Base-by-base conservation (phyloP, 2,329 filamentous ascomycete species). In the Penicillium sp. region DNA sequence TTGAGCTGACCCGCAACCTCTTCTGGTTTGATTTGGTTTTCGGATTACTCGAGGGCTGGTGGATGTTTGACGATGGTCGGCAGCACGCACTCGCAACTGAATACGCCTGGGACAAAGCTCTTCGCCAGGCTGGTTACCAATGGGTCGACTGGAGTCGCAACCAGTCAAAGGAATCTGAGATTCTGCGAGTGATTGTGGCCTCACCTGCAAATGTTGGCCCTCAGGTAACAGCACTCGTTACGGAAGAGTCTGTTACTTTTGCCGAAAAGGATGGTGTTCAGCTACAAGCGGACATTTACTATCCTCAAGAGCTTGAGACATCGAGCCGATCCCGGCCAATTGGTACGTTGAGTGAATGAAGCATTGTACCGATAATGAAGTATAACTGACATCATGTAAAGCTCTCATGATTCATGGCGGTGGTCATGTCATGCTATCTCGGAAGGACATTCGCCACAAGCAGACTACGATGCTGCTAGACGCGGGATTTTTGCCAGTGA, bases 401-500 rank as follows among this genome's bases (percentile, higher is more conserved):
- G 63, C 62, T 22, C 45, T 66, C 6, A 47, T 69, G 4, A 64
- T 68, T 22, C 66, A 68, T 27, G 63, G 64, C 9, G 66, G 66
- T 13, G 65, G 66, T 0, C 65, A 68, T 38, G 40, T 65, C 13
- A 59, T 66, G 59, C 53, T 66, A 11, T 58, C 62, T 36, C 54
- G 67, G n/a, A 56, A 60, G 34, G 55, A 66, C 32, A 29, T 67
- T 21, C 53, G 56, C 5, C 29, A 40, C 0, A 16, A 29, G 5
- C 80, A 82, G 50, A 75, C 68, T 0, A 47, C 61, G 5, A 54
- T 66, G 1, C 68, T 82, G 0, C 66, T 81, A 0, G 54, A 66
- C 1, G 47, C 63, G 5, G 76, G 77, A 0, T 70, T 82, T 39
- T 61, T 82, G 2, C 78, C 81, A 0, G 63, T 83, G 10, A 79